Percentiles rank a stretch among this genome's conserved stretches.
Conservation (phyloP, 192 early-diverging fungal species). For the Helicostylum pulchrum region DNA sequence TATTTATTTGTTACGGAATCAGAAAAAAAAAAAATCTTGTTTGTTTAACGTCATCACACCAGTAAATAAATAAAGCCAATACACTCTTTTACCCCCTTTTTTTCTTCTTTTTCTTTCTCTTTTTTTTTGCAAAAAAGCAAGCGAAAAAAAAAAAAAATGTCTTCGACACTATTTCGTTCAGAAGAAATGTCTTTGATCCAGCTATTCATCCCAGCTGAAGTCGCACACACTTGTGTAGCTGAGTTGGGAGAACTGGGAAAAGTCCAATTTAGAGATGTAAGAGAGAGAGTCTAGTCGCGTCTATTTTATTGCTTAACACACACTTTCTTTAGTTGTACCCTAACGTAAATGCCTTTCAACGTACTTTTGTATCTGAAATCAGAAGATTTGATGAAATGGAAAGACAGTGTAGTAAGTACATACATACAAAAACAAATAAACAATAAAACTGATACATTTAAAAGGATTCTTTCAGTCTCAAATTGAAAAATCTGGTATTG, state of each 20-base stretch:
- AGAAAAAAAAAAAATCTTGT: background rate
- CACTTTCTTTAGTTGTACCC: constrained; percentile 69
- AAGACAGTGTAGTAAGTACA: constrained; percentile 79
- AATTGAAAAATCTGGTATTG: constrained; percentile 74
- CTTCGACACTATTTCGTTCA: constrained; percentile 73
- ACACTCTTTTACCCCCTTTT: background rate
- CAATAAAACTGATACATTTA: no score
- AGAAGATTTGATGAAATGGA: constrained; percentile 97
- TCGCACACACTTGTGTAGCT: constrained; percentile 85
- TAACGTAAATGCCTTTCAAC: constrained; percentile 94
- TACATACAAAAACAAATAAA: no score
- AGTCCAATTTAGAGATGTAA: constrained; percentile 93
- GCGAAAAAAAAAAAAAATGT: constrained; percentile 29
- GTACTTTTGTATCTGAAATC: constrained; percentile 93
- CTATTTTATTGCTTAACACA: background rate
- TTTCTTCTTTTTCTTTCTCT: background rate
- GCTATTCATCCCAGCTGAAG: constrained; percentile 94
- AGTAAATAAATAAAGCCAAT: no score
- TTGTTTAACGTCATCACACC: no score
- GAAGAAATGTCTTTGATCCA: constrained; percentile 94
- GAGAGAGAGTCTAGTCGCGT: no score
- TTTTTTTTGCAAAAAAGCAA: no score
- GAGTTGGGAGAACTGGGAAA: constrained; percentile 94
- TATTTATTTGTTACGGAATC: background rate
- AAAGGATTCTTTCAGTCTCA: constrained; percentile 79